Conservation (phyloP, 1,139 yeast genomes). For the Magnusiomyces magnusii region DNA sequence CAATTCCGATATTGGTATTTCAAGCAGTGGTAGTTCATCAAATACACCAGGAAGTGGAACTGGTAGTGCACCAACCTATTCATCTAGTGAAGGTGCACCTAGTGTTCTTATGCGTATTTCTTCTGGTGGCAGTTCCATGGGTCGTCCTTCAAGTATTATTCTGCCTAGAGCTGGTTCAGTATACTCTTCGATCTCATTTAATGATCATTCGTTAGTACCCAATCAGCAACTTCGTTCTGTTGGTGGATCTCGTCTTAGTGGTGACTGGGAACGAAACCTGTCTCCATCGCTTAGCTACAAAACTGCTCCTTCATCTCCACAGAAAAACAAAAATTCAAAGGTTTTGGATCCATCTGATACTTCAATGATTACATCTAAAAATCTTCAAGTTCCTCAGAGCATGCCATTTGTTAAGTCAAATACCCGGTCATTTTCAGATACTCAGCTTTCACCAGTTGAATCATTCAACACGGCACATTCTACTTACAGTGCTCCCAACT, state of each 20-base stretch:
- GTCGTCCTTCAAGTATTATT: not conserved
- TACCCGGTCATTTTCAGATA: not conserved
- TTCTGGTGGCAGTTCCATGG: not conserved
- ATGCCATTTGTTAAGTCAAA: conserved; percentile 7
- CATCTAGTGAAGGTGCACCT: not conserved
- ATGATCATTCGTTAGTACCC: not conserved
- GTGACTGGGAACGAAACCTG: not conserved
- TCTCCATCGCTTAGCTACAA: not conserved
- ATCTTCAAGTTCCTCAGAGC: conserved; percentile 11
- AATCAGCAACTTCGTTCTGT: not conserved
- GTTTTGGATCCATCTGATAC: not conserved
- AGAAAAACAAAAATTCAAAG: not conserved
- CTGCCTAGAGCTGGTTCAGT: not conserved
- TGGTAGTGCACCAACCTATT: not conserved
- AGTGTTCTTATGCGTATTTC: not conserved
- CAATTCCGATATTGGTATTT: conserved; percentile 8
- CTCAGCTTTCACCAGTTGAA: conserved; percentile 12
- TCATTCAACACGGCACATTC: conserved; percentile 5
- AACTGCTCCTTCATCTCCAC: conserved; percentile 13
- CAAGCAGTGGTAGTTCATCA: conserved; percentile 4
- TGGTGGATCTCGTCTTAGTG: not conserved
- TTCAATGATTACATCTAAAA: not conserved
- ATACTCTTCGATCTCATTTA: not conserved
- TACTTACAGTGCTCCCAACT: not conserved
- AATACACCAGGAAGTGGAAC: conserved; percentile 4